Conservation (phyloP, 176 grass and related monocot species). For the Carex kokanica region DNA sequence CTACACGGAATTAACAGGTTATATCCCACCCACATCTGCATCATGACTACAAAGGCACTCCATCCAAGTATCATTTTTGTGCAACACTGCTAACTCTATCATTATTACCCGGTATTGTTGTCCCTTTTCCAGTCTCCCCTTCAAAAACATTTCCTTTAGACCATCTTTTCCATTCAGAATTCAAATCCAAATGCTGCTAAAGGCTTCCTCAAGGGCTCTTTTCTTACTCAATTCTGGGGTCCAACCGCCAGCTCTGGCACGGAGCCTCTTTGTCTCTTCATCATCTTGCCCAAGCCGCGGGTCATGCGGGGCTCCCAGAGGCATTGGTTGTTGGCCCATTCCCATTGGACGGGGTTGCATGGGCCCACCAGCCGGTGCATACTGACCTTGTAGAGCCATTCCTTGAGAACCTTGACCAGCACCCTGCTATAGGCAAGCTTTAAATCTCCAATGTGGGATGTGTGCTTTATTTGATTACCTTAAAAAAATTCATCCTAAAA, state of each 20-base stretch:
- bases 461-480: not conserved
- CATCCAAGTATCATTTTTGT: too few relatives aligned
- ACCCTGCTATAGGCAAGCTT: slow-evolving; percentile 44
- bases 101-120: not conserved
- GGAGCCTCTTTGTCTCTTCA: slow-evolving; percentile 54
- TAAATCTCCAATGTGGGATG: slow-evolving; percentile 3
- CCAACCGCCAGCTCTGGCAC: slow-evolving; percentile 80
- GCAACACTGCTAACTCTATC: not conserved
- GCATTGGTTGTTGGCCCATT: slow-evolving; percentile 47
- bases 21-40: not conserved
- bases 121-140: not conserved
- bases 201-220: slow-evolving; percentile 82
- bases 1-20: not conserved
- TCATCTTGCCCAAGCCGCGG: slow-evolving; percentile 55
- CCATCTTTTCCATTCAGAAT: slow-evolving; percentile 1
- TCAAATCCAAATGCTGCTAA: slow-evolving; percentile 70
- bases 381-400: slow-evolving; percentile 69
- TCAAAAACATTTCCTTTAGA: not conserved
- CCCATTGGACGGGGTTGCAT: slow-evolving; percentile 77
- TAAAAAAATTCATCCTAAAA: not conserved
- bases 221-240: slow-evolving; percentile 63
- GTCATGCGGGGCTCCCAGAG: slow-evolving; percentile 34
- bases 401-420: slow-evolving; percentile 65
- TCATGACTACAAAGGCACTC: not conserved
- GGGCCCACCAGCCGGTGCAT: slow-evolving; percentile 59